Percentiles rank a stretch among this genome's conserved stretches.
phyloP scores from a whole-genome alignment of 2,329 filamentous ascomycete species.

The Clonostachys chloroleuca region DNA sequence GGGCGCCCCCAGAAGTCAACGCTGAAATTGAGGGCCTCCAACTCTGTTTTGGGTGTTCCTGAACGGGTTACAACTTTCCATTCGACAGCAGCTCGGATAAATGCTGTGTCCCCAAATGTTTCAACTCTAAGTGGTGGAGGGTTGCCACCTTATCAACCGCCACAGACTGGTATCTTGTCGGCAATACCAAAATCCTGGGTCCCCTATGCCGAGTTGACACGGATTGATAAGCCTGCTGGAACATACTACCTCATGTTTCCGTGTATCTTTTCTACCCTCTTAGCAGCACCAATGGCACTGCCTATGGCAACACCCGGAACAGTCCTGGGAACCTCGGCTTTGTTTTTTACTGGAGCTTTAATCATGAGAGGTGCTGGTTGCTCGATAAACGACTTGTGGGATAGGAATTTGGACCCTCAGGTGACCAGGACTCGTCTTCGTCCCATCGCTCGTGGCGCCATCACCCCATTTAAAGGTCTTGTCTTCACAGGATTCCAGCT shows the following conservation, averaged over 20 bases:
- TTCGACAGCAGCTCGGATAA: not conserved
- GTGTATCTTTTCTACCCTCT: conserved; percentile 77
- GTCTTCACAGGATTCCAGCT: conserved; percentile 73
- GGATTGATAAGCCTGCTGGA: conserved; percentile 76
- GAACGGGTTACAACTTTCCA: not conserved
- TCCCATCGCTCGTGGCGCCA: conserved; percentile 74
- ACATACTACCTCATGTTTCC: conserved; percentile 85
- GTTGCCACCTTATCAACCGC: conserved; percentile 52
- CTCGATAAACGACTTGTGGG: conserved; percentile 88
- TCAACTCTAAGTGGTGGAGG: too few relatives aligned
- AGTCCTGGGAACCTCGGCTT: conserved; percentile 58
- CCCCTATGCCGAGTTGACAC: conserved; percentile 78
- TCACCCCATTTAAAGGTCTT: conserved; percentile 68
- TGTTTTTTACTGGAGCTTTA: conserved; percentile 74
- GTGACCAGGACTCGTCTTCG: conserved; percentile 72
- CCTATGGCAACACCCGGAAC: conserved; percentile 57
- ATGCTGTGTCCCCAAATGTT: not conserved
- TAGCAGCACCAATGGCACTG: conserved; percentile 66
- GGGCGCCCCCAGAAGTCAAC: too few relatives aligned
- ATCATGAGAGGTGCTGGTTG: conserved; percentile 88
- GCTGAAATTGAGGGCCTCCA: too few relatives aligned
- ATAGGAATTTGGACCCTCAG: conserved; percentile 79
- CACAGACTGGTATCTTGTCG: conserved; percentile 67
- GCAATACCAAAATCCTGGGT: conserved; percentile 64
- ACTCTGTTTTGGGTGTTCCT: too few relatives aligned